Base-by-base conservation (phyloP, 192 early-diverging fungal genomes). In the Linnemannia hyalina region DNA sequence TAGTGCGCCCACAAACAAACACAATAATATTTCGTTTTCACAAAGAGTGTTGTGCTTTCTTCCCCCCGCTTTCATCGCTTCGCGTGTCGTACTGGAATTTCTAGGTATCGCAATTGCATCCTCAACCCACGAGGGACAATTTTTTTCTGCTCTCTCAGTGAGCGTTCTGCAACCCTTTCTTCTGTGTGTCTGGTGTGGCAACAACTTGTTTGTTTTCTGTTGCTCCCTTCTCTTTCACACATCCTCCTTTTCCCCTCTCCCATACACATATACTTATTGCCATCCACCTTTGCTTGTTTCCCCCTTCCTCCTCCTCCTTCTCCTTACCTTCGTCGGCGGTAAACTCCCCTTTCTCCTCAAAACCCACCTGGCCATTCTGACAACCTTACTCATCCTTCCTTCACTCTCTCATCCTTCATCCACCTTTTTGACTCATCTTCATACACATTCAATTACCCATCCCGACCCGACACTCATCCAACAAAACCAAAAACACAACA, bases 101-200 rank as follows among this genome's bases (percentile, higher is more conserved):
- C 70, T 71, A 38, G 70, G 42, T 36, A 26, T 52, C 44, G 73
- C 46, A 32, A 13, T 74, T 74, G 46, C 72, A 22, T 8, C 72
- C 72, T 35, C 22, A n/a, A 78, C 38, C n/a, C 76, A 71, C 26
- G 47, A 38, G 47, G 73, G 35, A 55, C 6, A 54, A 36, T 75
- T 75, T 75, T 75, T 35, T 52, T 57, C 57, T 38, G 54, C 35
- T 41, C n/a, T 38, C 22, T 8, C 42, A 49, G 47, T 49, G 49
- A 52, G 49, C 49, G 49, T 26, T 26, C 55, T 26, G 55, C 55
- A 29, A 32, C 35, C 36, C 35, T 75, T 75, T 65, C n/a, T 65
- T 26, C 13, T 9, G 60, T 13, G 26, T 32, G 11, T 22, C 18
- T 54, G 3, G 23, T 4, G 60, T 13, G 29, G 29, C 8, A 32